Base-by-base conservation (phyloP, 441 rosid genomes). In the Sinapis alba region DNA sequence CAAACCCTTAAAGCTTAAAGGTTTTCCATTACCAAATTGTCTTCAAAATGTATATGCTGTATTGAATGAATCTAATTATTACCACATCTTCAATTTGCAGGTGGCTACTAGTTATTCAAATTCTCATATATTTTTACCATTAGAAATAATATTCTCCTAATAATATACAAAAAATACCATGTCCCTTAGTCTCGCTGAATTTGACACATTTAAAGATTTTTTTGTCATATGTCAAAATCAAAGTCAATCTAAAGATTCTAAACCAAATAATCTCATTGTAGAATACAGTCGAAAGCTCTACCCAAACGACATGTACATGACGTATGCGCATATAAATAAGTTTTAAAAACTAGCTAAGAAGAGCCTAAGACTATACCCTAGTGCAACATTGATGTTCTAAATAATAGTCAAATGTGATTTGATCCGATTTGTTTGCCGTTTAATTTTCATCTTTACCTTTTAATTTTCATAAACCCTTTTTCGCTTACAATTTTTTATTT, bases 331-430 rank as follows among this genome's bases (percentile, higher is more conserved):
- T 57, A 57, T 57, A 70, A 56, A 57, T 64, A 45, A 76, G 62
- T 21, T 59, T 23, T 13, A 11, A 11, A 34, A 59, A 23, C 30
- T 43, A 78, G 51, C 51, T 77, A 82, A 58, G 21, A 50, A 50
- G 56, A 18, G 20, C 56, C 26, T 53, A 53, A 53, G 77, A 80
- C 75, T 67, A 77, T 84, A 67, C 71, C 69, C 60, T 79, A 79
- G 76, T 85, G 87, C 86, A 78, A 78, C 76, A 81, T 71, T 78
- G 74, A 80, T 73, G 78, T 73, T 47, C 80, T 73, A 72, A 81
- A 75, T 72, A 38, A 79, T 75, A 71, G 72, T 71, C 80, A 77
- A 76, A 64, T 77, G 62, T 71, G 76, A 71, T 77, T 71, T 77
- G 71, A 76, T 76, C 62, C 75, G 80, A 76, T 76, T 76, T 76